phyloP scores from a whole-genome alignment of 148 eudicot genomes.

The Drosera capensis region DNA sequence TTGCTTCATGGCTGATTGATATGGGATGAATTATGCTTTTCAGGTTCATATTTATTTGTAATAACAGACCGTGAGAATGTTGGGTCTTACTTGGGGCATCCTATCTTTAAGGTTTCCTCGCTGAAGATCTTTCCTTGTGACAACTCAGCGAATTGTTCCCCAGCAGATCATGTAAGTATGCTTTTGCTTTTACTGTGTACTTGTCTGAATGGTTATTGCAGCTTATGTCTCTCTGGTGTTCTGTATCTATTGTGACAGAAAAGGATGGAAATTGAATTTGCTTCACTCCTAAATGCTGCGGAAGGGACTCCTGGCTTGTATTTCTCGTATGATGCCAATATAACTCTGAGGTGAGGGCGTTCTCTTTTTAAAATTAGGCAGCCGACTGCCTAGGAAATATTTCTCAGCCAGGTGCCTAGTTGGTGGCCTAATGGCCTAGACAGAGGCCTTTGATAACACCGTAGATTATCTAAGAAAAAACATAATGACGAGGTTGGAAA shows the following conservation, averaged over 20 bases:
- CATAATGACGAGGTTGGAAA: no score
- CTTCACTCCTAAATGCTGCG: constrained; percentile 49
- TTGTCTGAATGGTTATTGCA: constrained; percentile 1
- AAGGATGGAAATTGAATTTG: constrained; percentile 82
- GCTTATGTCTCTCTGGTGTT: constrained; percentile 7
- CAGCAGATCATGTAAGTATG: constrained; percentile 58
- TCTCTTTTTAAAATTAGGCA: background rate
- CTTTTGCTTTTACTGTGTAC: background rate
- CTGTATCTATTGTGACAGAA: constrained; percentile 36
- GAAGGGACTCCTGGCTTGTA: constrained; percentile 66
- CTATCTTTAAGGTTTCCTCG: constrained; percentile 64
- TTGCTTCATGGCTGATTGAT: background rate
- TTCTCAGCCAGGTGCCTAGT: background rate
- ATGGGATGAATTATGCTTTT: constrained; percentile 9
- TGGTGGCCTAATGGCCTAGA: no score
- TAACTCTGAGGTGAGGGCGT: constrained; percentile 68
- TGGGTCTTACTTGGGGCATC: constrained; percentile 83
- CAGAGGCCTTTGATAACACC: no score
- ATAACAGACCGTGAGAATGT: constrained; percentile 70
- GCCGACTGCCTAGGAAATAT: no score
- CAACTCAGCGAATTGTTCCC: constrained; percentile 56
- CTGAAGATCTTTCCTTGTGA: constrained; percentile 86
- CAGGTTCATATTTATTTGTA: constrained; percentile 80
- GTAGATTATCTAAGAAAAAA: no score
- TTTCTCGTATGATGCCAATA: constrained; percentile 84